Evolutionary conservation across 176 grass and related monocot species (phyloP).

Genomic region (Musa troglodytarum): DNA sequence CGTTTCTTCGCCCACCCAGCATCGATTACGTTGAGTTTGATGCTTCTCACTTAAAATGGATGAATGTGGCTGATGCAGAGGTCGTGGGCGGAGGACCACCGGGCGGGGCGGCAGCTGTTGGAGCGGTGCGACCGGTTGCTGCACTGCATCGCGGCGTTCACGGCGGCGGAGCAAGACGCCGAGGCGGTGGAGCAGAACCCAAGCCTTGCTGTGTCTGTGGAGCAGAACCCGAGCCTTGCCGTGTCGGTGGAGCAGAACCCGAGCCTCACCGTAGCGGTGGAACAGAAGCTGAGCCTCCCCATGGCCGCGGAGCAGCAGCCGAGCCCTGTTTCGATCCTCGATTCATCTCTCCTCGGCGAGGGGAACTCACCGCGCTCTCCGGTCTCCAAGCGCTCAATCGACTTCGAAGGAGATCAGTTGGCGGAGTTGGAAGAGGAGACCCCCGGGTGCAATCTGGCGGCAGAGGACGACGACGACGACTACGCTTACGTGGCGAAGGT

Average conservation of each 20-base stretch:
- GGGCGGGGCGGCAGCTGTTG: conserved; percentile 37
- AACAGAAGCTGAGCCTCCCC: not conserved
- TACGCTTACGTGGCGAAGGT: conserved; percentile 7
- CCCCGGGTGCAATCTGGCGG: not conserved
- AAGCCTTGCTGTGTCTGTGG: too few relatives aligned
- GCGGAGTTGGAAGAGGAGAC: not conserved
- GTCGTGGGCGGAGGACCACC: conserved; percentile 21
- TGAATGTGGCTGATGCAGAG: conserved; percentile 16
- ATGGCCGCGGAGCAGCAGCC: conserved; percentile 27
- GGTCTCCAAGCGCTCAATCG: conserved; percentile 11
- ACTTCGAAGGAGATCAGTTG: conserved; percentile 8
- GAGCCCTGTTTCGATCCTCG: conserved; percentile 22
- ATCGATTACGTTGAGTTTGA: not conserved
- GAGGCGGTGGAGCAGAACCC: not conserved
- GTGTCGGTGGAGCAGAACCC: too few relatives aligned
- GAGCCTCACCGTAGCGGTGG: conserved; percentile 3
- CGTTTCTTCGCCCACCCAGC: too few relatives aligned
- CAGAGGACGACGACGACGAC: conserved; percentile 4
- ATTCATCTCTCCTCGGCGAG: not conserved
- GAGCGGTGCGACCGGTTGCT: conserved; percentile 80
- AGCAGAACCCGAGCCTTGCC: too few relatives aligned
- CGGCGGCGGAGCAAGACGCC: conserved; percentile 27
- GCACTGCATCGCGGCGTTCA: conserved; percentile 74
- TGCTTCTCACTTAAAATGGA: not conserved
- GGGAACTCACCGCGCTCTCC: conserved; percentile 16